Evolutionary conservation across 2,329 filamentous ascomycete genomes (phyloP), one percentile per base, ranked within the genome.

Genomic region (Blumeriella jaapii): DNA sequence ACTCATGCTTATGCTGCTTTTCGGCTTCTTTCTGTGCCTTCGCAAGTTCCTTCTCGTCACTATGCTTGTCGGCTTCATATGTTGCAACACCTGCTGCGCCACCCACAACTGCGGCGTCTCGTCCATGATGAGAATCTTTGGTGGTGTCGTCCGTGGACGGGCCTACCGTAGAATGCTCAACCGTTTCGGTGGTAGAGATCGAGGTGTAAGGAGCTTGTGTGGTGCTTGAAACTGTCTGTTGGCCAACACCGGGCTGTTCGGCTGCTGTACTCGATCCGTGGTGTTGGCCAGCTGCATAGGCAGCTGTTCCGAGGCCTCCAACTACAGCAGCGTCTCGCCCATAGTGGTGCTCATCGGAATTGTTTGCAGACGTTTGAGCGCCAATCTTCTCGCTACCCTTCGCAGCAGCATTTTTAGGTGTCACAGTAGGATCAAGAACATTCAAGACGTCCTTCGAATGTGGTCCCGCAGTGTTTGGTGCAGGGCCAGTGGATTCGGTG

Each of bases 131-230:
- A 23, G 45, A 38, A 9, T 41, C 42, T 20, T 39, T 39, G 4
- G 37, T n/a, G n/a, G n/a, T n/a, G 37, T 23, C 16, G 34, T 61
- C 57, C 13, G 57, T 51, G 20, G 51, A 44, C 15, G 59, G 58
- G 34, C 61, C 59, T 4, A 22, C 29, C 6, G 27, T 32, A 10
- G 29, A 29, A 16, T 11, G 34, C 14, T 31, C 24, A 17, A 26
- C 29, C 16, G 11, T 27, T 4, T 11, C 4, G 12, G 23, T 36
- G 30, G n/a, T 29, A n/a, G 9, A 12, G 12, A n/a, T 29, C 12
- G 9, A 12, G 12, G 33, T 15, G 5, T 35, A 29, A 12, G 25
- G 18, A 11, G 26, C 18, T 13, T 22, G 18, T 9, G 25, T 12
- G 26, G 18, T 15, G 13, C 24, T 24, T 11, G 33, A 35, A 16